These are phyloP conservation scores for Cystofilobasidium bisporidii DNA, from an alignment of 768 basidiomycete genomes.

Conservation along the genomic window DNA sequence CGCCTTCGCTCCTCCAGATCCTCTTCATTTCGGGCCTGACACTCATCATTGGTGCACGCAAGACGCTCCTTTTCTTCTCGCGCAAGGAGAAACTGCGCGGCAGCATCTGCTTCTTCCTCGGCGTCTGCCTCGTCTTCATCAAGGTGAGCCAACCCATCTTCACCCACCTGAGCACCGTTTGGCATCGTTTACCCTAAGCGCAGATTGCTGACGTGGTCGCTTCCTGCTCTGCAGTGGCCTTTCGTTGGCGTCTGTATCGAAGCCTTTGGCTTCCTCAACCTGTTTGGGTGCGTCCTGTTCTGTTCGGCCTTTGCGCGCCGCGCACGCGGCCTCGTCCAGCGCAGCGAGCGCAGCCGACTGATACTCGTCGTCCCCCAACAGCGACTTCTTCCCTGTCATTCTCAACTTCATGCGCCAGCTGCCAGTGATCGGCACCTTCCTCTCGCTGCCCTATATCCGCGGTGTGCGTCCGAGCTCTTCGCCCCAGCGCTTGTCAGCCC, in stretches of 20 bases:
- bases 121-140: constrained; percentile 82
- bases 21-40: constrained; percentile 90
- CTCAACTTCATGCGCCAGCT: constrained; percentile 91
- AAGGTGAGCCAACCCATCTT: constrained; percentile 43
- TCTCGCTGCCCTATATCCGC: constrained; percentile 80
- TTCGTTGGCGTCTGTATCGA: constrained; percentile 88
- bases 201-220: not conserved
- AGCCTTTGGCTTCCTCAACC: constrained; percentile 90
- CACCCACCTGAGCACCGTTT: not conserved
- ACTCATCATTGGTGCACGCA: constrained; percentile 90
- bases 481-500: not conserved
- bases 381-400: constrained; percentile 98
- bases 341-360: no score
- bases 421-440: constrained; percentile 75
- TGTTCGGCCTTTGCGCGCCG: no score
- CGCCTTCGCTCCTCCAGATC: constrained; percentile 47
- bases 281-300: constrained; percentile 88
- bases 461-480: constrained; percentile 45
- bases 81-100: constrained; percentile 90
- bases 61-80: constrained; percentile 97
- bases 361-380: constrained; percentile 43
- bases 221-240: constrained; percentile 49
- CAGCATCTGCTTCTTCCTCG: constrained; percentile 71
- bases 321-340: no score
- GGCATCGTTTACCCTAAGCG: not conserved